These are phyloP conservation scores for Sanguinoderma infundibulare DNA, from an alignment of 1,284 basidiomycete species.

Conservation along the genomic window DNA sequence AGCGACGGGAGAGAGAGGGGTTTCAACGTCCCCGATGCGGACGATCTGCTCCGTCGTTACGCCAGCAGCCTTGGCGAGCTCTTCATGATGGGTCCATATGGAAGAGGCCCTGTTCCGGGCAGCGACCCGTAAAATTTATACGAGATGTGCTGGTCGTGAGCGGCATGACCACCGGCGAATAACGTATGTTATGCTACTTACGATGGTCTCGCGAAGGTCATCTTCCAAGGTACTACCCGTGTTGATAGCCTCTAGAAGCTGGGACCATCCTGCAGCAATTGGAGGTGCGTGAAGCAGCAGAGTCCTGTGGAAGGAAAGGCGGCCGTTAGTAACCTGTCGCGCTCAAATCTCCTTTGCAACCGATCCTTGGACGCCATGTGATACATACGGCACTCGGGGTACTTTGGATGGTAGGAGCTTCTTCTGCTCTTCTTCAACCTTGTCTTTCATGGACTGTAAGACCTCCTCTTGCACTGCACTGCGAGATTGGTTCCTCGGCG, in stretches of 20 bases:
- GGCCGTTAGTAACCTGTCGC: not conserved
- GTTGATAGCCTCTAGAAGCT: conserved; percentile 21
- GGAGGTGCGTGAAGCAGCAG: conserved; percentile 1
- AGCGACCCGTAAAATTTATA: not conserved
- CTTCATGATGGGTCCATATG: not conserved
- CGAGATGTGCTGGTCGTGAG: not conserved
- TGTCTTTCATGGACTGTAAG: conserved; percentile 68
- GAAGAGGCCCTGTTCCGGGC: not conserved
- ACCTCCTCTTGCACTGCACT: conserved; percentile 82
- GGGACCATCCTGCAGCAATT: conserved; percentile 25
- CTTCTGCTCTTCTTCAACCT: conserved; percentile 87
- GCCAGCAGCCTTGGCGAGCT: not conserved
- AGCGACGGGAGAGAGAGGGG: not conserved
- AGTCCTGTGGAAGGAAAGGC: not conserved
- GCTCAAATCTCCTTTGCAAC: not conserved
- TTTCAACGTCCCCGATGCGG: not conserved
- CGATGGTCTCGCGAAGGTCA: conserved; percentile 30
- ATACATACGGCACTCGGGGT: not conserved
- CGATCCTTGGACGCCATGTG: not conserved
- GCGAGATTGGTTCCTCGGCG: conserved; percentile 83
- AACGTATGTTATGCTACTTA: conserved; percentile 2
- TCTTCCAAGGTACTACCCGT: conserved; percentile 25
- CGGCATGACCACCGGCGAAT: not conserved
- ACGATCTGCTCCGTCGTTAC: not conserved
- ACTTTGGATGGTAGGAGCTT: conserved; percentile 79